phyloP scores from a whole-genome alignment of 2,329 filamentous ascomycete species.

The Lachnellula suecica region DNA sequence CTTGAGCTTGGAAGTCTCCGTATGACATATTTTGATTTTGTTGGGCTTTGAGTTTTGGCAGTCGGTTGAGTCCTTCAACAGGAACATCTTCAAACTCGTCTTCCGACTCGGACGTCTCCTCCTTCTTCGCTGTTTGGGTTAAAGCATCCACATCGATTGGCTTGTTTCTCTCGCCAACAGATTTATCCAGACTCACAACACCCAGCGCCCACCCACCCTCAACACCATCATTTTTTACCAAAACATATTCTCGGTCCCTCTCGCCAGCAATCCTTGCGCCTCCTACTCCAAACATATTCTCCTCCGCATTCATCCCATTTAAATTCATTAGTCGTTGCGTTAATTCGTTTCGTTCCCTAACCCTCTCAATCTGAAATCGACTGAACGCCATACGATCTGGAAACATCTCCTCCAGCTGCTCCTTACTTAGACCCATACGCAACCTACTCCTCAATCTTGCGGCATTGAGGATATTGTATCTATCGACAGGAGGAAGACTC shows the following conservation, averaged over 20 bases:
- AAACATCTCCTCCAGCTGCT: slow-evolving; percentile 95
- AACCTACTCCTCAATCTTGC: slow-evolving; percentile 83
- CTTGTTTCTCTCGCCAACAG: slow-evolving; percentile 76
- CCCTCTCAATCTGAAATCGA: slow-evolving; percentile 91
- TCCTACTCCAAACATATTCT: slow-evolving; percentile 63
- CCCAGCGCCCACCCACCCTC: slow-evolving; percentile 96
- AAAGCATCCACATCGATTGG: slow-evolving; percentile 87
- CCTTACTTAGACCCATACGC: slow-evolving; percentile 94
- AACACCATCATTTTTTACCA: slow-evolving; percentile 92
- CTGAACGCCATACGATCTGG: slow-evolving; percentile 97
- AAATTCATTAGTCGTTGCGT: slow-evolving; percentile 94
- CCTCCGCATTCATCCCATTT: slow-evolving; percentile 81
- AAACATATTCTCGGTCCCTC: slow-evolving; percentile 87
- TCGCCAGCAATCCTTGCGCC: slow-evolving; percentile 75
- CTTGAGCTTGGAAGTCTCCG: slow-evolving; percentile 25
- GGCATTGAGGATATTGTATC: slow-evolving; percentile 97
- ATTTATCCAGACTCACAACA: slow-evolving; percentile 83
- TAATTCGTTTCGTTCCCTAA: slow-evolving; percentile 87
- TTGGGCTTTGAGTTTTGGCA: slow-evolving; percentile 27
- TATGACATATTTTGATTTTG: slow-evolving; percentile 23
- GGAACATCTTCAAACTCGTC: slow-evolving; percentile 47
- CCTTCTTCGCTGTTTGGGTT: slow-evolving; percentile 54
- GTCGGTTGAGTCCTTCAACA: slow-evolving; percentile 34
- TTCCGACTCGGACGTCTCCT: slow-evolving; percentile 64
- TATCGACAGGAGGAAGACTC: slow-evolving; percentile 83